Percentiles rank a stretch among this genome's conserved stretches.
phyloP scores from a whole-genome alignment of 139 green algal species.

The Picochlorum sp. region DNA sequence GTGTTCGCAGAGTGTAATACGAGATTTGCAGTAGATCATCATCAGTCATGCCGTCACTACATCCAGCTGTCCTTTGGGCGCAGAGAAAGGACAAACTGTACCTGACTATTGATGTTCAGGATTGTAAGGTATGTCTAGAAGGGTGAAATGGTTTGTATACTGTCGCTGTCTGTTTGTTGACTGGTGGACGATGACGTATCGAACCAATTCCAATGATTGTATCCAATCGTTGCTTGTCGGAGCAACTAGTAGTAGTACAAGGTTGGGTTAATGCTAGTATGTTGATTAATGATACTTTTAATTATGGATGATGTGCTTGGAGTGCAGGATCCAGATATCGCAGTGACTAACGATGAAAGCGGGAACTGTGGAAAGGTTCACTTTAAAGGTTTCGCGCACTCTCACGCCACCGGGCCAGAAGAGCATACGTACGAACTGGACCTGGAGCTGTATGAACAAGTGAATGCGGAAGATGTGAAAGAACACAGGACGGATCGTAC shows the following conservation, averaged over 20 bases:
- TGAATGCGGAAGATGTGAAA: slow-evolving; percentile 53
- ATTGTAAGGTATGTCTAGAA: slow-evolving; percentile 23
- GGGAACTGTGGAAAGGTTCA: slow-evolving; percentile 32
- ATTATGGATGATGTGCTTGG: neutral
- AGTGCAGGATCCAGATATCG: slow-evolving; percentile 32
- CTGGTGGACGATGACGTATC: no score
- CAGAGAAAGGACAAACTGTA: slow-evolving; percentile 59
- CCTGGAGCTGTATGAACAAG: slow-evolving; percentile 39
- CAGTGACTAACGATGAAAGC: slow-evolving; percentile 42
- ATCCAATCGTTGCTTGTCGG: no score
- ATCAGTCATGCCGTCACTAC: neutral
- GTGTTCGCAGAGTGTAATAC: no score
- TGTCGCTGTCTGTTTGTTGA: no score
- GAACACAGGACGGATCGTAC: slow-evolving; percentile 29
- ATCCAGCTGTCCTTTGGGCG: slow-evolving; percentile 56
- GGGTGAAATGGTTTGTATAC: no score
- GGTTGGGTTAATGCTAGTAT: no score
- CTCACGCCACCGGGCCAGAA: slow-evolving; percentile 36
- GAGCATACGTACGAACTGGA: slow-evolving; percentile 50
- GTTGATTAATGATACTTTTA: neutral
- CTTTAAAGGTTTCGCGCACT: slow-evolving; percentile 42
- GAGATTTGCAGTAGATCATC: no score
- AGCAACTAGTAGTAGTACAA: no score
- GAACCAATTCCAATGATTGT: no score
- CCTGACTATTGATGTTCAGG: slow-evolving; percentile 67